These are phyloP conservation scores for Wickerhamomyces tratensis DNA, from an alignment of 805 yeast species.

Conservation along the genomic window DNA sequence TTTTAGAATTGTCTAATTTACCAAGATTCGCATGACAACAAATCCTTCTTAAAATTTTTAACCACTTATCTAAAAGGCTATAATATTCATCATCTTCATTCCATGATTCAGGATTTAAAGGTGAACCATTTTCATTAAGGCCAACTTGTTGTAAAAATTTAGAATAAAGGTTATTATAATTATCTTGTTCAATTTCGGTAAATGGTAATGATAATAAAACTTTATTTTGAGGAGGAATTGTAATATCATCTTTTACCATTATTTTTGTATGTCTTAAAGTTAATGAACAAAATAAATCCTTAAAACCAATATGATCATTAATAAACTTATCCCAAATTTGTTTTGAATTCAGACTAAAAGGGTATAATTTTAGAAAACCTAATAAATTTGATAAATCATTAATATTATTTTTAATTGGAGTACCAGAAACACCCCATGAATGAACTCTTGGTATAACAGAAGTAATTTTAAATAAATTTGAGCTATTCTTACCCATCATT, in stretches of 20 bases:
- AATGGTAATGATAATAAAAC: constrained; percentile 64
- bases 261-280: constrained; percentile 78
- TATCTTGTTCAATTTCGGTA: constrained; percentile 75
- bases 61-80: constrained; percentile 55
- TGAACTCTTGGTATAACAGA: constrained; percentile 74
- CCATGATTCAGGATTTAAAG: constrained; percentile 35
- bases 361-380: constrained; percentile 55
- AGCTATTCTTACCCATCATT: constrained; percentile 67
- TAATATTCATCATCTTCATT: constrained; percentile 32
- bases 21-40: constrained; percentile 69
- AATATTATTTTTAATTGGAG: constrained; percentile 66
- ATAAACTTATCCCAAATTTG: constrained; percentile 10
- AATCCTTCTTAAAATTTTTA: constrained; percentile 58
- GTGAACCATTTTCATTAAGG: constrained; percentile 35
- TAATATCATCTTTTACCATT: constrained; percentile 69
- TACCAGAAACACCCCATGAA: constrained; percentile 97
- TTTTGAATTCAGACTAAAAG: constrained; percentile 36
- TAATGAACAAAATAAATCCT: constrained; percentile 39
- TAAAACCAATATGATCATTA: constrained; percentile 26
- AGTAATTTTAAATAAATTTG: constrained; percentile 76
- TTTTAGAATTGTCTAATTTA: constrained; percentile 4
- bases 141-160: constrained; percentile 52
- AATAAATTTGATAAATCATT: constrained; percentile 64
- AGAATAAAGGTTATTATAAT: constrained; percentile 56
- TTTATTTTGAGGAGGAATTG: constrained; percentile 71